Evolutionary conservation across 2,329 filamentous ascomycete genomes (phyloP).

Genomic region (Microdochium nivale): DNA sequence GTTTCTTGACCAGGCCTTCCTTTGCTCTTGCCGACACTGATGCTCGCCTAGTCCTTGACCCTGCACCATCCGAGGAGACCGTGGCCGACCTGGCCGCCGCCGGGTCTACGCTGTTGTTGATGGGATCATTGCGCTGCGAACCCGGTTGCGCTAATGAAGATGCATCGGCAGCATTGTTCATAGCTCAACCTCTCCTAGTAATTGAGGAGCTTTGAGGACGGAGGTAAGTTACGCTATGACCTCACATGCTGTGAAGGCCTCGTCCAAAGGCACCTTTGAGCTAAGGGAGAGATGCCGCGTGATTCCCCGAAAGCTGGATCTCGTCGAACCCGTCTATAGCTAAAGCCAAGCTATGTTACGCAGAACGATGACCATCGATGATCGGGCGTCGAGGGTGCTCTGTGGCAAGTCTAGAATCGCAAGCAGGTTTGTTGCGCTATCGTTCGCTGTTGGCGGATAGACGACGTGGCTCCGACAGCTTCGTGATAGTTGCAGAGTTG

Average conservation of each 20-base stretch:
- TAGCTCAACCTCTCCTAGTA: conserved; percentile 31
- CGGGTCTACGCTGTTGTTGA: conserved; percentile 21
- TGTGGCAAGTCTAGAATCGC: no score
- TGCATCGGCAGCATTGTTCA: conserved; percentile 35
- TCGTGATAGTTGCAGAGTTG: no score
- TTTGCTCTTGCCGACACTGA: conserved; percentile 19
- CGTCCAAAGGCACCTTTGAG: background rate
- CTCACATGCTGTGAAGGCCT: conserved; percentile 12
- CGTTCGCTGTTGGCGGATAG: no score
- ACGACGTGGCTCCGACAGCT: no score
- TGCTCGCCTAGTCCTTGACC: conserved; percentile 4
- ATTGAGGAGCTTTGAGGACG: conserved; percentile 15
- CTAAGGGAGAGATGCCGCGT: background rate
- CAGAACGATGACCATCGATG: no score
- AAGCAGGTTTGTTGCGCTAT: no score
- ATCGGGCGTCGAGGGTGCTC: no score
- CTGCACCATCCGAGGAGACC: conserved; percentile 5
- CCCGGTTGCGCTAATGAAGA: conserved; percentile 26
- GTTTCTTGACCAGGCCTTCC: conserved; percentile 41
- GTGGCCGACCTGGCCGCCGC: conserved; percentile 9
- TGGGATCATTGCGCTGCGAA: conserved; percentile 11
- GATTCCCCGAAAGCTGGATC: background rate
- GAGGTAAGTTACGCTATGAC: conserved; percentile 7
- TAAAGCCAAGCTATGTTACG: no score
- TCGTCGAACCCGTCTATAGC: no score